phyloP scores from a whole-genome alignment of 257 asterid species.

The Scutellaria barbata region DNA sequence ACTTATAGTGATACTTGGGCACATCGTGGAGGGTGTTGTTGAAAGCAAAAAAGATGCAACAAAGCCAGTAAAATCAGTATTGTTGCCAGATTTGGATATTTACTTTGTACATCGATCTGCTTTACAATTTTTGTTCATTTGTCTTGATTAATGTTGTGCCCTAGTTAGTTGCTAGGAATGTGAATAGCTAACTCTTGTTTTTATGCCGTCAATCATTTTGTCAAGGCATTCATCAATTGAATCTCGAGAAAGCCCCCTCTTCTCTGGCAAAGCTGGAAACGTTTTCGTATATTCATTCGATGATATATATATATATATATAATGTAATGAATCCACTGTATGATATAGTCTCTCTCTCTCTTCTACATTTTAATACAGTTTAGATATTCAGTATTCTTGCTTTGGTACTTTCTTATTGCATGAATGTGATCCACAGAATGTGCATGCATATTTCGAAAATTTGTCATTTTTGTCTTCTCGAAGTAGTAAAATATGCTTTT shows the following conservation, averaged over 20 bases:
- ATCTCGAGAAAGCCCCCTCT: not conserved
- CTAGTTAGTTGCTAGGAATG: not conserved
- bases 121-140: constrained; percentile 17
- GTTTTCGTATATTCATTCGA: not conserved
- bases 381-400: too few relatives aligned
- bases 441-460: too few relatives aligned
- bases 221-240: not conserved
- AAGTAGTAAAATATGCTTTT: too few relatives aligned
- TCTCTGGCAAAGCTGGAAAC: not conserved
- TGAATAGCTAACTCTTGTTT: constrained; percentile 9
- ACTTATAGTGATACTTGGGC: constrained; percentile 9
- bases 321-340: not conserved
- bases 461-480: too few relatives aligned
- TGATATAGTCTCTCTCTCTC: not conserved
- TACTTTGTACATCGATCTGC: not conserved
- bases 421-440: too few relatives aligned
- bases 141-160: not conserved
- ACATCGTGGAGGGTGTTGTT: not conserved
- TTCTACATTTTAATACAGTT: too few relatives aligned
- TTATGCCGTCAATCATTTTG: not conserved
- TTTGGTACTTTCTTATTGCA: too few relatives aligned
- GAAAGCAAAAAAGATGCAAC: constrained; percentile 17
- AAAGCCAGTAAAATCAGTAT: not conserved
- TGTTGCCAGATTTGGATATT: not conserved
- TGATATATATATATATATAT: too few relatives aligned